Percentiles rank a stretch among this genome's conserved stretches.
Evolutionary conservation across 768 basidiomycete genomes (phyloP).

Genomic region (Phlegmacium glaucopus): DNA sequence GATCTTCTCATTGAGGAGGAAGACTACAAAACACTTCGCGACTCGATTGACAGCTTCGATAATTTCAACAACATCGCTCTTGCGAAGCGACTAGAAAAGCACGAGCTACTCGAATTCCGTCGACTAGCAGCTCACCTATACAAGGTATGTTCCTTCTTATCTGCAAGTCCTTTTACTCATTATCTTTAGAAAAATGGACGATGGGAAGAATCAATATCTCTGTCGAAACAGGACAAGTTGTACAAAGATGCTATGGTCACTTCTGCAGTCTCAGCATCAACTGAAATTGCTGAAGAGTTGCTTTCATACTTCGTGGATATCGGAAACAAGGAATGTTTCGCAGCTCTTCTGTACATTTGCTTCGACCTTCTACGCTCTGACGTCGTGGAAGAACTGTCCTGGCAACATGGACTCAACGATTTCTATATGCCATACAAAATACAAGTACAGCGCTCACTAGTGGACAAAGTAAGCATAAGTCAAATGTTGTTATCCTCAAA

Average conservation of each 20-base stretch:
- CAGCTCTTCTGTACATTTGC: constrained; percentile 84
- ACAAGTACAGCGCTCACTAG: constrained; percentile 77
- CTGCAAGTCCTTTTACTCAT: constrained; percentile 1
- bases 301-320: constrained; percentile 97
- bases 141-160: constrained; percentile 53
- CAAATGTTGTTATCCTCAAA: neutral
- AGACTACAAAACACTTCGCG: constrained; percentile 95
- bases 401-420: constrained; percentile 95
- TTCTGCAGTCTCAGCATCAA: constrained; percentile 78
- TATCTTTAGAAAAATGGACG: constrained; percentile 77
- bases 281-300: constrained; percentile 91
- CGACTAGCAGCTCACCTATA: constrained; percentile 93
- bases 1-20: constrained; percentile 98
- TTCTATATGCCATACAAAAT: constrained; percentile 97
- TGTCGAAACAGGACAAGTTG: constrained; percentile 94
- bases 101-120: constrained; percentile 92
- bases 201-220: constrained; percentile 95
- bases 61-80: constrained; percentile 93
- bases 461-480: constrained; percentile 51
- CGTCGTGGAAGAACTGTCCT: constrained; percentile 90
- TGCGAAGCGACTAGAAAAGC: constrained; percentile 82
- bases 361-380: constrained; percentile 96
- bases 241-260: constrained; percentile 98
- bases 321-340: constrained; percentile 98
- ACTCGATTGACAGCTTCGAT: constrained; percentile 97